These are phyloP conservation scores for Sphaceloma murrayae DNA, from an alignment of 2,329 filamentous ascomycete genomes.

Conservation along the genomic window DNA sequence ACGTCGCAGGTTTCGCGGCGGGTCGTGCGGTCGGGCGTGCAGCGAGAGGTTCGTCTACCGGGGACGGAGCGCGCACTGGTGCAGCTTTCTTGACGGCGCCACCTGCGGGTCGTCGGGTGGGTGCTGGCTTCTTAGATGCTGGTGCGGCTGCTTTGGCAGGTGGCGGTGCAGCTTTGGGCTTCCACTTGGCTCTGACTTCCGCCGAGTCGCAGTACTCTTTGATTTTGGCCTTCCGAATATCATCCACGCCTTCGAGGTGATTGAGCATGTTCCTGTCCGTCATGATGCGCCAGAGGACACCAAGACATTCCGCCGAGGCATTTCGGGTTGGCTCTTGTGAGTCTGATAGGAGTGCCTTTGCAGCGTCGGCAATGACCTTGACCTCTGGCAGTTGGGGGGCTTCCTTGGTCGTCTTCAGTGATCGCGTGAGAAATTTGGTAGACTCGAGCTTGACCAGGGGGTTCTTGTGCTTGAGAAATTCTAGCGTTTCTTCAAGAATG, in stretches of 20 bases:
- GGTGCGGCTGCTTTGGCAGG: constrained; percentile 50
- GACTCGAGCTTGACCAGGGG: constrained; percentile 95
- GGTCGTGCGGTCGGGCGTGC: constrained; percentile 50
- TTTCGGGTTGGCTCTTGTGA: constrained; percentile 77
- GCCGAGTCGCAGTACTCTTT: constrained; percentile 82
- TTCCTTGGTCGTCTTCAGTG: constrained; percentile 69
- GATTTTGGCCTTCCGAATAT: constrained; percentile 90
- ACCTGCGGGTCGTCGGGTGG: constrained; percentile 36
- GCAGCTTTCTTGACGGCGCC: constrained; percentile 40
- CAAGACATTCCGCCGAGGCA: constrained; percentile 82
- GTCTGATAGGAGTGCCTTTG: constrained; percentile 83
- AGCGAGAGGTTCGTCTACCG: constrained; percentile 40
- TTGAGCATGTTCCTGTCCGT: constrained; percentile 92
- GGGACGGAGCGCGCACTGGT: constrained; percentile 30
- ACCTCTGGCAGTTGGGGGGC: constrained; percentile 80
- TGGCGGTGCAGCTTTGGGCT: constrained; percentile 65
- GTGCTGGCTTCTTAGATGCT: constrained; percentile 46
- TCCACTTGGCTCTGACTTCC: constrained; percentile 81
- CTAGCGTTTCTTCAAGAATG: constrained; percentile 79
- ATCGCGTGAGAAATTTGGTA: constrained; percentile 84
- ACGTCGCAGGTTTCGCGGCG: constrained; percentile 32
- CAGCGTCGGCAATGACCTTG: constrained; percentile 72
- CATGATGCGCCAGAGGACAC: constrained; percentile 97
- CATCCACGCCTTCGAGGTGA: constrained; percentile 83
- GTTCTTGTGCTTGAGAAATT: constrained; percentile 87